These are phyloP conservation scores for Croton setiger DNA, from an alignment of 441 rosid genomes.

Conservation along the genomic window DNA sequence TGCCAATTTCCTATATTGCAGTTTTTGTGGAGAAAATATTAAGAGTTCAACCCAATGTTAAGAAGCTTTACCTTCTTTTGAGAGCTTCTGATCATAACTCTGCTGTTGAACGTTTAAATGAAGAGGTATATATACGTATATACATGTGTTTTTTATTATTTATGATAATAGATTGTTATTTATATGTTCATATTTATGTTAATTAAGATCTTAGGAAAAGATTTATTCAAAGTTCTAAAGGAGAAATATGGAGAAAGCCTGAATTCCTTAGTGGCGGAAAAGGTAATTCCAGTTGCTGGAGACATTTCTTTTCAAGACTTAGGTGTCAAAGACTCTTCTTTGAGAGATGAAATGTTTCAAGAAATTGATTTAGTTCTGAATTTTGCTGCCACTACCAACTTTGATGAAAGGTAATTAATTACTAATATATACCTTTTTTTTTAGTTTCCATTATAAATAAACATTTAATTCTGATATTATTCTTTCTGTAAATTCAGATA, in stretches of 20 bases:
- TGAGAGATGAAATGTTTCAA: slow-evolving; percentile 43
- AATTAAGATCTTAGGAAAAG: slow-evolving; percentile 58
- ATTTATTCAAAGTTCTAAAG: slow-evolving; percentile 56
- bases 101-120: slow-evolving; percentile 38
- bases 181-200: too few relatives aligned
- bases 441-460: too few relatives aligned
- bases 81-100: slow-evolving; percentile 46
- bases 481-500: slow-evolving; percentile 14
- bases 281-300: slow-evolving; percentile 54
- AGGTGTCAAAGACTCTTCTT: slow-evolving; percentile 45
- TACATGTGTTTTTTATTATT: too few relatives aligned
- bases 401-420: slow-evolving; percentile 67
- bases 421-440: neutral
- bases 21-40: slow-evolving; percentile 62
- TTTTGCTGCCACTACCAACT: slow-evolving; percentile 79
- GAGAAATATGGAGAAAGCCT: slow-evolving; percentile 48
- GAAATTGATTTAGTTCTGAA: slow-evolving; percentile 57
- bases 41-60: slow-evolving; percentile 60
- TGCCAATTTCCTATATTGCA: slow-evolving; percentile 16
- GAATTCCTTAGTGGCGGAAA: slow-evolving; percentile 41
- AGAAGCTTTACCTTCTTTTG: slow-evolving; percentile 52
- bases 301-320: slow-evolving; percentile 55
- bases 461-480: neutral
- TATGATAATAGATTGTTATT: too few relatives aligned
- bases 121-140: slow-evolving; percentile 31